Evolutionary conservation across 176 grass and related monocot genomes (phyloP).

Genomic region (Zoysia pacifica): DNA sequence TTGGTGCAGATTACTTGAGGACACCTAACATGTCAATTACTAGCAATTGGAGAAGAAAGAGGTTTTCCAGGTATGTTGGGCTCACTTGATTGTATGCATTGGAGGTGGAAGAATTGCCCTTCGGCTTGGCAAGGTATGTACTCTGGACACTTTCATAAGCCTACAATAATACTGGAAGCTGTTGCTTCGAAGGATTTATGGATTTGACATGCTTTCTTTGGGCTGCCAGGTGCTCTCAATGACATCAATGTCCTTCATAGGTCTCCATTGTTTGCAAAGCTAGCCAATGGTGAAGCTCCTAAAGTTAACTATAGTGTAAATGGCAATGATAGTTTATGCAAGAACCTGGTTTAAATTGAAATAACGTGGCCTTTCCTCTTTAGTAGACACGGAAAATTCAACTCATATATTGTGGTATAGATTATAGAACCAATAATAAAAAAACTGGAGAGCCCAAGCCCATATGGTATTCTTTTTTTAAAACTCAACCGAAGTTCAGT

Average conservation of each 20-base stretch:
- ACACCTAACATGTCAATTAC: neutral
- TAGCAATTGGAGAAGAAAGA: neutral
- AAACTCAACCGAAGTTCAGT: too few relatives aligned
- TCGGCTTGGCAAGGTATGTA: neutral
- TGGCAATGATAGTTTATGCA: too few relatives aligned
- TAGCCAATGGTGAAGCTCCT: neutral
- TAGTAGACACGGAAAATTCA: too few relatives aligned
- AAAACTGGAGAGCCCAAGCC: too few relatives aligned
- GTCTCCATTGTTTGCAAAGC: neutral
- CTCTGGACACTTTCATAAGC: neutral
- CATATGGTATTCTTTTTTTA: too few relatives aligned
- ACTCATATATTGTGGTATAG: too few relatives aligned
- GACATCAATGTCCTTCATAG: neutral
- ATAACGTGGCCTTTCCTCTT: too few relatives aligned
- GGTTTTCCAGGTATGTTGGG: neutral
- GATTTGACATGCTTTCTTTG: neutral
- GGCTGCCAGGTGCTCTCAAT: neutral
- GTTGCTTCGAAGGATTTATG: neutral
- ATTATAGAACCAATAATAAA: too few relatives aligned
- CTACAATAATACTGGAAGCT: neutral
- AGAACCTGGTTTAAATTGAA: too few relatives aligned
- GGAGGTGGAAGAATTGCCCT: neutral
- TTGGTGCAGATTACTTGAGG: neutral
- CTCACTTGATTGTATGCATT: neutral
- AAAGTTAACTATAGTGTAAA: too few relatives aligned